Evolutionary conservation across 805 yeast species (phyloP).

Genomic region (Starmerella sp.): DNA sequence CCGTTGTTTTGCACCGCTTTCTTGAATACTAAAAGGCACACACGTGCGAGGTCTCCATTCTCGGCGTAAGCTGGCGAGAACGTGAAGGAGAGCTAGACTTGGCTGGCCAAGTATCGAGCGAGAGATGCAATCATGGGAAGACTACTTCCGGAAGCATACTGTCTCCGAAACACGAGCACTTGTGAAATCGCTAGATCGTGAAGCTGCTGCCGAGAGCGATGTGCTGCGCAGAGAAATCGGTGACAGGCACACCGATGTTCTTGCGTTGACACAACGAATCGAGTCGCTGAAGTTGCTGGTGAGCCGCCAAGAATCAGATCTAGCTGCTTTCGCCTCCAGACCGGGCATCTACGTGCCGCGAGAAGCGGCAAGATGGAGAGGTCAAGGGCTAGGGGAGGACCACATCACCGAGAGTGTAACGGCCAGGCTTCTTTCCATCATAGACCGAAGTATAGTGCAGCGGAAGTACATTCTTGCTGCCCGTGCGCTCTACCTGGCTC

Average conservation of each 20-base stretch:
- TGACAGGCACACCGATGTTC: conserved; percentile 10
- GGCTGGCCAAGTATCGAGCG: too few species aligned
- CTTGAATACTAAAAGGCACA: too few species aligned
- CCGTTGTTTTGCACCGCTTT: too few species aligned
- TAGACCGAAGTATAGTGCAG: conserved; percentile 9
- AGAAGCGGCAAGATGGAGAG: neutral
- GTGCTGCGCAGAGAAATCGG: conserved; percentile 12
- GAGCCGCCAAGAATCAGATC: conserved; percentile 6
- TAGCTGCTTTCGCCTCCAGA: neutral
- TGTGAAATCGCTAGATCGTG: conserved; percentile 1
- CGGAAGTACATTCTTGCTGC: conserved; percentile 11
- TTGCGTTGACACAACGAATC: conserved; percentile 12
- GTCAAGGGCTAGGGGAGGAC: neutral
- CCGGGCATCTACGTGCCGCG: neutral
- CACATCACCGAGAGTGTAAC: neutral
- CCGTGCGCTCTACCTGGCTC: conserved; percentile 9
- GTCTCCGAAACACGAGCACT: conserved; percentile 10
- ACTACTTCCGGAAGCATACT: conserved; percentile 11
- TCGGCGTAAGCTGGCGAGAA: neutral
- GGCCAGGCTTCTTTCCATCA: conserved; percentile 1
- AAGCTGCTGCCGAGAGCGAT: conserved; percentile 1
- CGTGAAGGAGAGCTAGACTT: too few species aligned
- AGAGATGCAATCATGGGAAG: conserved; percentile 12
- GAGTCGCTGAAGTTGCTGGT: conserved; percentile 9
- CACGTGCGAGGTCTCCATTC: too few species aligned